A percentile compares a stretch with the other conserved stretches of the same genome.
Evolutionary conservation across 1,139 yeast species (phyloP).

Genomic region (Hyphopichia burtonii): DNA sequence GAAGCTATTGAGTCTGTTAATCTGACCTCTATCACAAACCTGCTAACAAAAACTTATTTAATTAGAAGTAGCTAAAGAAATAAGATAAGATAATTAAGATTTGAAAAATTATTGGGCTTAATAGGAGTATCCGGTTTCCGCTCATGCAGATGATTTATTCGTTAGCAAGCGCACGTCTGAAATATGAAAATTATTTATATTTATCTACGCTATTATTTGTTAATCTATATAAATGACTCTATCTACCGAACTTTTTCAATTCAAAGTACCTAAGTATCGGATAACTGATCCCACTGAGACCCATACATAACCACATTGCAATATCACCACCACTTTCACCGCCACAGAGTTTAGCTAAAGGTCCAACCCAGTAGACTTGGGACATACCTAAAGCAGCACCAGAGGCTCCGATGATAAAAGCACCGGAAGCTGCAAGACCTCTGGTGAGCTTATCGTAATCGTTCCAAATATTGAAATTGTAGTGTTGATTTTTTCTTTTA

Average conservation of each 20-base stretch:
- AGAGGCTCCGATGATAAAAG: constrained; percentile 25
- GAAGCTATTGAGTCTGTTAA: too few species aligned
- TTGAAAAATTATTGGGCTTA: too few species aligned
- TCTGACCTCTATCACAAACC: too few species aligned
- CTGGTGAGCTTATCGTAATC: constrained; percentile 38
- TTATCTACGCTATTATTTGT: too few species aligned
- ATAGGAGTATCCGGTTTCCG: too few species aligned
- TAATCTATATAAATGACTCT: too few species aligned
- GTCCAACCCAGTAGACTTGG: constrained; percentile 31
- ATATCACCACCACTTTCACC: constrained; percentile 57
- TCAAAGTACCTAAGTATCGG: constrained; percentile 60
- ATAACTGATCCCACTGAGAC: constrained; percentile 56
- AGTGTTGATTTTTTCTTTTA: constrained; percentile 14
- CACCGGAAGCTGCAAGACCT: constrained; percentile 25
- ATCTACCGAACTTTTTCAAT: constrained; percentile 40
- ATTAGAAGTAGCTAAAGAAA: too few species aligned
- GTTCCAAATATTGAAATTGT: constrained; percentile 71
- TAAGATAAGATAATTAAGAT: too few species aligned
- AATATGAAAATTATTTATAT: too few species aligned
- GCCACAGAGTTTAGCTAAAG: constrained; percentile 42
- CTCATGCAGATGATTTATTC: too few species aligned
- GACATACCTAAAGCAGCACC: constrained; percentile 36
- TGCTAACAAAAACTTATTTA: too few species aligned
- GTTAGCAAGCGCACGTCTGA: too few species aligned
- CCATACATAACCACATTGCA: constrained; percentile 71